These are phyloP conservation scores for Argentina anserina DNA, from an alignment of 306 rosid species.

Conservation along the genomic window DNA sequence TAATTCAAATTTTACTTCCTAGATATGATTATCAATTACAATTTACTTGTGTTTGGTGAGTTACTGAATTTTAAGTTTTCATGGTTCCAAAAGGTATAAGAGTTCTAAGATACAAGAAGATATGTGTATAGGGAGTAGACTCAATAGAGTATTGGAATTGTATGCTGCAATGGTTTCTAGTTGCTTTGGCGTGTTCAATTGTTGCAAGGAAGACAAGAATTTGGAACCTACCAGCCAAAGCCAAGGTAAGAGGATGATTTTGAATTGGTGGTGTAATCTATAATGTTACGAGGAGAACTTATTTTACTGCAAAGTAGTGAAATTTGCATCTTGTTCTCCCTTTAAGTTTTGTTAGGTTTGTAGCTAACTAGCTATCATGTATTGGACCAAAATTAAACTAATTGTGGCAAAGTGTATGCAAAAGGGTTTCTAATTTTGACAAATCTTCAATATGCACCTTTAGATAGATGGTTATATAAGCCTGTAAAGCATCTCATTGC, in stretches of 20 bases:
- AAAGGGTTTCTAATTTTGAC: background rate
- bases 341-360: background rate
- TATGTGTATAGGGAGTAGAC: constrained; percentile 23
- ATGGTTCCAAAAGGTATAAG: background rate
- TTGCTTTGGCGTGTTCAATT: constrained; percentile 55
- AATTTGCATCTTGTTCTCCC: background rate
- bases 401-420: background rate
- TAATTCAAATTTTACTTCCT: background rate
- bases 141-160: constrained; percentile 13
- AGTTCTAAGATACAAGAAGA: constrained; percentile 22
- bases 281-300: background rate
- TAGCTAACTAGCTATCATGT: background rate
- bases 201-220: constrained; percentile 32
- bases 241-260: constrained; percentile 38
- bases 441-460: background rate
- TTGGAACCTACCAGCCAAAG: constrained; percentile 29
- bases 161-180: constrained; percentile 39
- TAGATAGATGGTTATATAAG: background rate
- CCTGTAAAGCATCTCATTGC: background rate
- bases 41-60: constrained; percentile 1
- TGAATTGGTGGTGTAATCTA: background rate
- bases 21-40: background rate
- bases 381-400: background rate
- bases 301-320: background rate
- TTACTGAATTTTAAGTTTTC: constrained; percentile 11